Conservation (phyloP, 164 flowering plant genomes). For the Echeveria elegans region DNA sequence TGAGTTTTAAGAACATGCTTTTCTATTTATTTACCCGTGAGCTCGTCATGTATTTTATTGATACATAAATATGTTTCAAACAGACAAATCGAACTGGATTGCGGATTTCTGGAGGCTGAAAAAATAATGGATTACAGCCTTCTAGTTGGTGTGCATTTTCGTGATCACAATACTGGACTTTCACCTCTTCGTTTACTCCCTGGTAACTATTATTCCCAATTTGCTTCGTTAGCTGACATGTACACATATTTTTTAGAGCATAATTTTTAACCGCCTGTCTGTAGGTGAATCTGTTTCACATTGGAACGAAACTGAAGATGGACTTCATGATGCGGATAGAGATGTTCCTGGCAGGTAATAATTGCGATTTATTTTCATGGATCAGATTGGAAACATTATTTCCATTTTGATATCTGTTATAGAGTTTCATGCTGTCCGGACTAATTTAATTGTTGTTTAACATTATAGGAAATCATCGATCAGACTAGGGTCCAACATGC, state of each 20-base stretch:
- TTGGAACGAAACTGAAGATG: too few species aligned
- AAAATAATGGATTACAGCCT: conserved; percentile 90
- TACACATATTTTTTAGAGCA: too few species aligned
- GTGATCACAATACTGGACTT: conserved; percentile 21
- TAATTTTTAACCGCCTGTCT: too few species aligned
- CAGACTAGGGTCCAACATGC: not conserved
- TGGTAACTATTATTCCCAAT: too few species aligned
- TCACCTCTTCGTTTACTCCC: too few species aligned
- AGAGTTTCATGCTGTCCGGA: not conserved
- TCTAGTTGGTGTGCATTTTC: conserved; percentile 78
- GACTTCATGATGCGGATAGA: not conserved
- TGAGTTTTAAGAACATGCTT: conserved; percentile 21
- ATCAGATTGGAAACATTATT: not conserved
- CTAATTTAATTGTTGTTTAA: too few species aligned
- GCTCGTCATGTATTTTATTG: not conserved
- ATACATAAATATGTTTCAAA: not conserved
- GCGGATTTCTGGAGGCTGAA: conserved; percentile 77
- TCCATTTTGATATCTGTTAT: too few species aligned
- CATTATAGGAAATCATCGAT: not conserved
- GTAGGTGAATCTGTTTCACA: too few species aligned
- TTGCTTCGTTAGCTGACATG: too few species aligned
- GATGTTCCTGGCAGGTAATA: not conserved
- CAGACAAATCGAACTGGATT: conserved; percentile 83
- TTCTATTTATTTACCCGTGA: not conserved
- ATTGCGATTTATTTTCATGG: not conserved